Evolutionary conservation across 164 flowering plant species (phyloP), one percentile per base, ranked within the genome.

Genomic region (Chimonanthus salicifolius): DNA sequence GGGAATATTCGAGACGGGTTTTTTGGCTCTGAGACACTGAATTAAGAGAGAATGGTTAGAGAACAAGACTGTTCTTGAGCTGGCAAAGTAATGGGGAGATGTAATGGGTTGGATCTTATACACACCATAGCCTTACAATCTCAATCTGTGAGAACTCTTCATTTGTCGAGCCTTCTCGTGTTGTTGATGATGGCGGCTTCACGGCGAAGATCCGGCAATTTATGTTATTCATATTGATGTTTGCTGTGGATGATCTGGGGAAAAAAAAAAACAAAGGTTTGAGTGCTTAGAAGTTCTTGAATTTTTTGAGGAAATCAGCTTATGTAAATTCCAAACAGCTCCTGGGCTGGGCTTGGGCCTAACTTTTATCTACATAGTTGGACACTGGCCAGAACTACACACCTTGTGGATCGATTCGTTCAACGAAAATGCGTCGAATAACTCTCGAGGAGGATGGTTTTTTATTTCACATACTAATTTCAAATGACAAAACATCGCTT

Each of bases 141-240:
- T 94, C 91, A 50, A 94, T 85, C 75, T 88, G 97, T 0, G 98
- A 89, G 75, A 94, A 88, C 80, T 87, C 89, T 81, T 86, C 47
- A 74, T 68, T 83, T 62, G 82, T 71, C 49, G 87, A 82, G 67
- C 79, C 75, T 62, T 81, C 81, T 44, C 43, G 45, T 46, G 70
- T 4, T 4, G 76, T 21, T 8, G 80, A 70, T 6, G 81, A 71
- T 20, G 92, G 85, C 58, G 87, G 88, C 84, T 86, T 92, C 67
- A 94, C 84, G 15, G 94, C 97, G 51, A 92, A 83, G 47, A 94
- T 86, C 80, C 84, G 89, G 83, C 98, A 94, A 71, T 89, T 90
- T 64, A 89, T 84, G 67, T 47, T 80, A 83, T 48, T 83, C 67
- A 82, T 76, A 63, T 75, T 80, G 77, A 64, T 73, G 62, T 83